These are phyloP conservation scores for Simmondsia chinensis DNA, from an alignment of 148 eudicot genomes.

Conservation along the genomic window DNA sequence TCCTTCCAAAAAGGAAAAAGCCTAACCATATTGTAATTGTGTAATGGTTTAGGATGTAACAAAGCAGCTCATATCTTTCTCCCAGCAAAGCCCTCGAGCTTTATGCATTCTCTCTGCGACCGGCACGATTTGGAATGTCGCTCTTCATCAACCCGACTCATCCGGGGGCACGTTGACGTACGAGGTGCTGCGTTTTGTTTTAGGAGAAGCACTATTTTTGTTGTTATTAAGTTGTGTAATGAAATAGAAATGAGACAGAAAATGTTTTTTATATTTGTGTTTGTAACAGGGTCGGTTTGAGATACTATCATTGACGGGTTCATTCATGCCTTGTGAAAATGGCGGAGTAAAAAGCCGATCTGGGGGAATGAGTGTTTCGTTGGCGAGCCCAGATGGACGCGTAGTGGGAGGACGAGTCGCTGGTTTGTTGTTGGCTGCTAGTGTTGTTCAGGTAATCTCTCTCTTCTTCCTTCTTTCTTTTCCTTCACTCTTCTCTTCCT, in stretches of 20 bases:
- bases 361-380: slow-evolving; percentile 96
- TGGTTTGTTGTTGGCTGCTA: slow-evolving; percentile 80
- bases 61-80: slow-evolving; percentile 93
- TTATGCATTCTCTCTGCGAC: slow-evolving; percentile 93
- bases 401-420: slow-evolving; percentile 97
- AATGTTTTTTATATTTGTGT: too few relatives aligned
- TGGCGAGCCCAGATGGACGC: slow-evolving; percentile 95
- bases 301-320: slow-evolving; percentile 89
- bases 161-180: slow-evolving; percentile 98
- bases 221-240: too few relatives aligned
- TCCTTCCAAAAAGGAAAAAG: too few relatives aligned
- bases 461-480: background rate
- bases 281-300: slow-evolving; percentile 82
- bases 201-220: background rate
- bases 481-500: too few relatives aligned
- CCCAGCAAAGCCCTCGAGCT: slow-evolving; percentile 97
- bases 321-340: slow-evolving; percentile 83
- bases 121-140: slow-evolving; percentile 88
- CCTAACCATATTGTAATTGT: slow-evolving; percentile 5
- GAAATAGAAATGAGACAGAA: too few relatives aligned
- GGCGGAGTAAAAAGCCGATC: slow-evolving; percentile 86
- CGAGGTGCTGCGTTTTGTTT: slow-evolving; percentile 44
- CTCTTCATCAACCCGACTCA: slow-evolving; percentile 92
- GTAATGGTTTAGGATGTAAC: slow-evolving; percentile 66
- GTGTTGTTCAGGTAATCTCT: slow-evolving; percentile 72